Evolutionary conservation across 306 rosid genomes (phyloP).

Genomic region (Ormosia semicastrata): DNA sequence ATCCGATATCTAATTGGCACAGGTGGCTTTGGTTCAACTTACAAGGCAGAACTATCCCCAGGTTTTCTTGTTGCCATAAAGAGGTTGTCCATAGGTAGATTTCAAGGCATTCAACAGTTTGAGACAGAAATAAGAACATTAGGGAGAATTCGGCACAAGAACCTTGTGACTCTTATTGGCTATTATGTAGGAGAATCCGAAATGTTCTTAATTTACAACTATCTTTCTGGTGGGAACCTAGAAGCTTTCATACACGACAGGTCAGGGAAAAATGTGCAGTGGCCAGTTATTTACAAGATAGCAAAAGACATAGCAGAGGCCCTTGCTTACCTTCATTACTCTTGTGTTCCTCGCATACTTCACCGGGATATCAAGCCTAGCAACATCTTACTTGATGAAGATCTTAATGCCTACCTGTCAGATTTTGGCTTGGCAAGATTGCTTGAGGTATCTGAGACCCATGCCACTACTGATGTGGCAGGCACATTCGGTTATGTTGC

Average conservation of each 20-base stretch:
- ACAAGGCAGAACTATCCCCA: slow-evolving; percentile 66
- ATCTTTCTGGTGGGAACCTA: slow-evolving; percentile 73
- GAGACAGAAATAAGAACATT: slow-evolving; percentile 71
- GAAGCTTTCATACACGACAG: slow-evolving; percentile 61
- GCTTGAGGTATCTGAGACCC: slow-evolving; percentile 68
- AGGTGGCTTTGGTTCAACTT: slow-evolving; percentile 75
- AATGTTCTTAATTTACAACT: slow-evolving; percentile 73
- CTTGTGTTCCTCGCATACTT: slow-evolving; percentile 69
- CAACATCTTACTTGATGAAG: slow-evolving; percentile 65
- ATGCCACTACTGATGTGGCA: slow-evolving; percentile 74
- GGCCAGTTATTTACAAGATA: slow-evolving; percentile 61
- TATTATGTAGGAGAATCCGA: slow-evolving; percentile 64
- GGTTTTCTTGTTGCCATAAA: slow-evolving; percentile 65
- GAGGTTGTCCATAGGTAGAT: slow-evolving; percentile 59
- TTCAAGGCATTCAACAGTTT: slow-evolving; percentile 75
- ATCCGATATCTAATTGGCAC: slow-evolving; percentile 58
- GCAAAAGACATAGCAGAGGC: slow-evolving; percentile 66
- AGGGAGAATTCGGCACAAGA: slow-evolving; percentile 66
- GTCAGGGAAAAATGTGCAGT: slow-evolving; percentile 41
- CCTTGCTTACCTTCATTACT: slow-evolving; percentile 65
- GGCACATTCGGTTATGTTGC: slow-evolving; percentile 85
- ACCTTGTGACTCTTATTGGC: slow-evolving; percentile 74
- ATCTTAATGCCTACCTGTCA: slow-evolving; percentile 61
- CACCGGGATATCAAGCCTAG: slow-evolving; percentile 85
- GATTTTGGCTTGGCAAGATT: slow-evolving; percentile 76